A percentile compares a stretch with the other conserved stretches of the same genome.
phyloP scores from a whole-genome alignment of 2,329 filamentous ascomycete genomes.

The Aureobasidium sp. region DNA sequence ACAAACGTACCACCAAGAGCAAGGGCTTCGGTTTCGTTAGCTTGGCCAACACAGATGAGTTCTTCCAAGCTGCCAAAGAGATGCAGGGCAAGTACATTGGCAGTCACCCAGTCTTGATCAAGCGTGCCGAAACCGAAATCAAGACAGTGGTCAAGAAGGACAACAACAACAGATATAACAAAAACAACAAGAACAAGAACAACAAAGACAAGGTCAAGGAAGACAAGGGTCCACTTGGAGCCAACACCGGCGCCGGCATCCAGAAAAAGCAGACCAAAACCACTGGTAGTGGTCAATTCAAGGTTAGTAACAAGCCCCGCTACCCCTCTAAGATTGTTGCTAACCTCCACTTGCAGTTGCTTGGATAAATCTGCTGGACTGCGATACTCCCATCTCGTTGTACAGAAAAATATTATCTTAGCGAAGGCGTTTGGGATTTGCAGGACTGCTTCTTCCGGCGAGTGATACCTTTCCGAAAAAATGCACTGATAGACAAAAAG shows the following conservation, averaged over 20 bases:
- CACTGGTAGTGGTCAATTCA: conserved; percentile 13
- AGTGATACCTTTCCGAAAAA: not conserved
- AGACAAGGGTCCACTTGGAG: conserved; percentile 33
- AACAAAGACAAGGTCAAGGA: conserved; percentile 41
- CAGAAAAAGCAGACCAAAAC: conserved; percentile 32
- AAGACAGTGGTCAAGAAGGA: conserved; percentile 59
- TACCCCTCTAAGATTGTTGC: not conserved
- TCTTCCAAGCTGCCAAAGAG: conserved; percentile 91
- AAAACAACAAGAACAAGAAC: conserved; percentile 30
- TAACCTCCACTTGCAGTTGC: conserved; percentile 4
- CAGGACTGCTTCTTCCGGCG: conserved; percentile 3
- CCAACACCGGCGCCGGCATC: conserved; percentile 33
- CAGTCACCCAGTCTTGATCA: conserved; percentile 73
- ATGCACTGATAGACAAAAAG: not conserved
- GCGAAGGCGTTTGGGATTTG: conserved; percentile 1
- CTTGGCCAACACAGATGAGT: conserved; percentile 91
- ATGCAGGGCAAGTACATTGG: conserved; percentile 99
- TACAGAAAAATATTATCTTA: not conserved
- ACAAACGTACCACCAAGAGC: conserved; percentile 93
- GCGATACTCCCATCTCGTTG: not conserved
- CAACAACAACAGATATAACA: conserved; percentile 46
- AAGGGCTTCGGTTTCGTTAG: conserved; percentile 96
- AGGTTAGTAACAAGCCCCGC: conserved; percentile 8
- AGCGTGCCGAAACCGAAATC: conserved; percentile 87
- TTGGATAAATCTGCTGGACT: conserved; percentile 1